Evolutionary conservation across 495 filamentous ascomycete species (phyloP).

Genomic region (Penicillium robsamsonii): DNA sequence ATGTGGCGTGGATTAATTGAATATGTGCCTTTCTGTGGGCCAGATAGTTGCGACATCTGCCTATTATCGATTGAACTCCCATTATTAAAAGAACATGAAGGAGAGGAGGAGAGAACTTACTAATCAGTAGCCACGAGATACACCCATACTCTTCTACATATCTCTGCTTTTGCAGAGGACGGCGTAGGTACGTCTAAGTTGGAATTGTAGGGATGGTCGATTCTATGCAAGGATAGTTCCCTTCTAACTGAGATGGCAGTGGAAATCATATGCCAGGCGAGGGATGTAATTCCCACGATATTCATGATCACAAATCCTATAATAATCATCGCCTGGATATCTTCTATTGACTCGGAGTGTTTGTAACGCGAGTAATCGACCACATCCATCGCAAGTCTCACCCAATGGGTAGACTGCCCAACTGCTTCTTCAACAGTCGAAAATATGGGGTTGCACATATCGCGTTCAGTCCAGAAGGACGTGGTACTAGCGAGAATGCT

Average conservation of each 20-base stretch:
- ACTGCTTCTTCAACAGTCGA: constrained; percentile 31
- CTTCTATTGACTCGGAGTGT: constrained; percentile 36
- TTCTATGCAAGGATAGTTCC: constrained; percentile 41
- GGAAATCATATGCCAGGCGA: constrained; percentile 32
- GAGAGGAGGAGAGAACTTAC: constrained; percentile 21
- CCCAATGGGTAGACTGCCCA: constrained; percentile 33
- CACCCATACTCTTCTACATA: constrained; percentile 51
- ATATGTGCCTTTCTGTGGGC: constrained; percentile 42
- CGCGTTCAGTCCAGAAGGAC: constrained; percentile 35
- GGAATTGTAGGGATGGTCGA: constrained; percentile 35
- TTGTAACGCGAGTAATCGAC: constrained; percentile 35
- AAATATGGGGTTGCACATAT: constrained; percentile 28
- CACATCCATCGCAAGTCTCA: constrained; percentile 36
- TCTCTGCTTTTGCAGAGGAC: constrained; percentile 34
- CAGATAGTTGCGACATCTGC: constrained; percentile 38
- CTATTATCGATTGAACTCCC: constrained; percentile 16
- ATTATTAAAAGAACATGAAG: not conserved
- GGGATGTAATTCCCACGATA: constrained; percentile 39
- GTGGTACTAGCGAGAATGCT: constrained; percentile 45
- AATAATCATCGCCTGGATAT: constrained; percentile 44
- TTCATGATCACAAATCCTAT: constrained; percentile 37
- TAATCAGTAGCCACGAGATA: constrained; percentile 48
- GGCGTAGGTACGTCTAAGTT: constrained; percentile 13
- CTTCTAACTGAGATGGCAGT: constrained; percentile 33
- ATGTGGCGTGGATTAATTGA: constrained; percentile 42